Conservation (phyloP, 805 yeast genomes). For the Myxozyma nipponensis region DNA sequence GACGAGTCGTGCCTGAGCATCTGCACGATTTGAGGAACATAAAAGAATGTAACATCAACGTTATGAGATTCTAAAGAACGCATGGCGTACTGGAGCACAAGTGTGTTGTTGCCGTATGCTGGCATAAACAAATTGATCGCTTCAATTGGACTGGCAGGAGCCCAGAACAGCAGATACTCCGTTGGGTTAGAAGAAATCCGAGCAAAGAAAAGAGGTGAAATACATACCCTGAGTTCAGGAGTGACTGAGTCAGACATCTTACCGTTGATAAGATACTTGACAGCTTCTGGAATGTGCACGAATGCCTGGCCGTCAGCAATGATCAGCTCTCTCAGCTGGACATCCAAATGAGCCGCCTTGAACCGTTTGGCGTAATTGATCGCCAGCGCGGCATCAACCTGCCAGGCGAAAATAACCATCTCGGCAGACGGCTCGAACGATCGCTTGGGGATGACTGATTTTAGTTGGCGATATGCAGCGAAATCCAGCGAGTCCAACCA, state of each 20-base stretch:
- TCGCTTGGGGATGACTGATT: conserved; percentile 18
- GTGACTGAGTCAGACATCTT: conserved; percentile 16
- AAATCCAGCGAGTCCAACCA: conserved; percentile 70
- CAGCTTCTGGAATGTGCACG: conserved; percentile 53
- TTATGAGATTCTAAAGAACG: conserved; percentile 84
- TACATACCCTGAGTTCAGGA: conserved; percentile 17
- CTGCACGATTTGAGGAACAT: conserved; percentile 97
- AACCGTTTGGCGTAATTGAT: conserved; percentile 63
- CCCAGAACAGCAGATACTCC: conserved; percentile 55
- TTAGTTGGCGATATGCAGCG: conserved; percentile 22
- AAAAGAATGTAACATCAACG: conserved; percentile 84
- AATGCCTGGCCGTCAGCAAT: conserved; percentile 57
- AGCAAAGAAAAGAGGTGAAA: background rate
- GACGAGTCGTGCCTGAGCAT: conserved; percentile 72
- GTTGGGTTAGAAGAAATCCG: background rate
- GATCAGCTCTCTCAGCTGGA: conserved; percentile 47
- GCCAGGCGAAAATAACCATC: conserved; percentile 47
- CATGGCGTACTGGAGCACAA: conserved; percentile 80
- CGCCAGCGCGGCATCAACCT: conserved; percentile 67
- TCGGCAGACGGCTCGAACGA: conserved; percentile 21
- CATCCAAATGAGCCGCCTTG: conserved; percentile 40
- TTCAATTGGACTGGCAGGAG: conserved; percentile 73
- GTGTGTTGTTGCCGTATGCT: conserved; percentile 60
- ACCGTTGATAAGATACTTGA: conserved; percentile 47
- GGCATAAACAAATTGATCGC: conserved; percentile 81